phyloP scores from a whole-genome alignment of 768 basidiomycete genomes.

The Trametes elegans region DNA sequence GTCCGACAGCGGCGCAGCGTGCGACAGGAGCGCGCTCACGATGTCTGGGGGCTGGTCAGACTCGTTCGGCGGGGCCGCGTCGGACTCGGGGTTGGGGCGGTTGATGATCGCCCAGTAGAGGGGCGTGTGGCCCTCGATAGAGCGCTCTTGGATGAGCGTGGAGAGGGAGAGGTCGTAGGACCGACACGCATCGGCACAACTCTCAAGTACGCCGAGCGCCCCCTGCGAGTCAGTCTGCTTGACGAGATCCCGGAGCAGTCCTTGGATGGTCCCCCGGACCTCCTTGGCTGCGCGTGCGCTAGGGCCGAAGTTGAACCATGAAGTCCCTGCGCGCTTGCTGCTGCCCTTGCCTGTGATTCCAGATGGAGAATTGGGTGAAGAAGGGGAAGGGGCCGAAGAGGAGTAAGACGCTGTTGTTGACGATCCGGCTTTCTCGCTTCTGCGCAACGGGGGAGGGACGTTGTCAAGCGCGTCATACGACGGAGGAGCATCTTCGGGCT shows the following conservation, averaged over 20 bases:
- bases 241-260: slow-evolving; percentile 51
- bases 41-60: too few relatives aligned
- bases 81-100: slow-evolving; percentile 48
- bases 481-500: slow-evolving; percentile 28
- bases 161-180: slow-evolving; percentile 50
- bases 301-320: slow-evolving; percentile 21
- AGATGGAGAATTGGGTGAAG: background rate
- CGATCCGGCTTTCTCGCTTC: slow-evolving; percentile 4
- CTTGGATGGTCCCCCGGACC: slow-evolving; percentile 50
- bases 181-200: slow-evolving; percentile 61
- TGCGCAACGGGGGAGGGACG: background rate
- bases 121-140: slow-evolving; percentile 62
- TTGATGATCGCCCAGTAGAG: slow-evolving; percentile 76
- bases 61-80: slow-evolving; percentile 7
- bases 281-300: slow-evolving; percentile 30
- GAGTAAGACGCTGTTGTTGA: background rate
- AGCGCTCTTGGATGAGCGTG: slow-evolving; percentile 56
- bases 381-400: background rate
- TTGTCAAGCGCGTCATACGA: slow-evolving; percentile 23
- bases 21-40: slow-evolving; percentile 50
- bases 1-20: slow-evolving; percentile 44
- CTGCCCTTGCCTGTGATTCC: background rate
- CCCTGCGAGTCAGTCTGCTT: slow-evolving; percentile 25
- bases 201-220: slow-evolving; percentile 48
- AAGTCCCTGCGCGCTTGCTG: background rate